A percentile compares a stretch with the other conserved stretches of the same genome.
phyloP scores from a whole-genome alignment of 495 filamentous ascomycete genomes.

The Aspergillus affinis region DNA sequence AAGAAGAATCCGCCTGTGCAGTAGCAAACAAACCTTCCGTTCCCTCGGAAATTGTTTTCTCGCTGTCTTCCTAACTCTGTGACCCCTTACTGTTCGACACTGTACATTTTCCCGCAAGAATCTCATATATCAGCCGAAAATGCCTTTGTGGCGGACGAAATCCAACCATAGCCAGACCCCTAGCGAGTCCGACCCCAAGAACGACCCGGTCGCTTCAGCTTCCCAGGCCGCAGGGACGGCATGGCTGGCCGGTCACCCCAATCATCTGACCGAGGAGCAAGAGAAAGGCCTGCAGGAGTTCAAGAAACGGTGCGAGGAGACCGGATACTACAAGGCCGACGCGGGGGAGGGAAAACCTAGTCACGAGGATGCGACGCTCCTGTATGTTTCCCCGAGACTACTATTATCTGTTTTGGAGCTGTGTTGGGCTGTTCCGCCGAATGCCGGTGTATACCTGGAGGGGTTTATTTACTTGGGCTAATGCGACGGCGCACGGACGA shows the following conservation, averaged over 20 bases:
- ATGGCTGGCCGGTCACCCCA: conserved; percentile 64
- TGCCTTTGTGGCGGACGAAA: conserved; percentile 41
- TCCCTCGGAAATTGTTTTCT: not conserved
- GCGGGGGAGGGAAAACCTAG: conserved; percentile 48
- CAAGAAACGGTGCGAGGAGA: conserved; percentile 62
- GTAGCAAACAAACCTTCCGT: not conserved
- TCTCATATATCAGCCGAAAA: conserved; percentile 6
- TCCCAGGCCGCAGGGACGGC: conserved; percentile 41
- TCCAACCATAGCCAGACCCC: conserved; percentile 32
- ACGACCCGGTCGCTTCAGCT: conserved; percentile 43
- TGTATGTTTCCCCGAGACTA: conserved; percentile 51
- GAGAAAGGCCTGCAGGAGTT: conserved; percentile 64
- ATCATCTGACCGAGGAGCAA: conserved; percentile 69
- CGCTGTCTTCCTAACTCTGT: not conserved
- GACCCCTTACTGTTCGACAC: not conserved
- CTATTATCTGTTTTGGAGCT: not conserved
- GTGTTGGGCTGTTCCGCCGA: not conserved
- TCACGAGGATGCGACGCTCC: conserved; percentile 78
- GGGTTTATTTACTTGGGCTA: not conserved
- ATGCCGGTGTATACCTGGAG: not conserved
- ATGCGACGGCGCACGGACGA: not conserved
- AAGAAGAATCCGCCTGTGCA: not conserved
- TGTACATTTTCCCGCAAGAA: not conserved
- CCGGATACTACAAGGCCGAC: conserved; percentile 61
- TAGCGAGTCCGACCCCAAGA: conserved; percentile 34